Base-by-base conservation (phyloP, 78 protist genomes). In the Dictyostelium brefeldianum region DNA sequence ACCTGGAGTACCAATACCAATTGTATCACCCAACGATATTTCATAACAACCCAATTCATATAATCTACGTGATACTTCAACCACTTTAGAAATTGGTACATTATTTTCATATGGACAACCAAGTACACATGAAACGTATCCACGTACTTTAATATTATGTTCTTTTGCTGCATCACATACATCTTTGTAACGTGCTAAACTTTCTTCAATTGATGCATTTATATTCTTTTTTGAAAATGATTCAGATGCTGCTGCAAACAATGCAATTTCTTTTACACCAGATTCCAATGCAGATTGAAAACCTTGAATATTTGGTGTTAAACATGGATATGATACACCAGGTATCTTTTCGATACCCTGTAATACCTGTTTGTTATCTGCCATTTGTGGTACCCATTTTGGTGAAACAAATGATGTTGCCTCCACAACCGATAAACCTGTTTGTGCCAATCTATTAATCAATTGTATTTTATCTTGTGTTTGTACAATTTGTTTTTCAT, bases 101-200 rank as follows among this genome's bases (percentile, higher is more conserved):
- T 47, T 47, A 0, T 97, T 98, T 46, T 97, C 98, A 73, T 97
- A 98, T 12, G 99, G 99, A 56, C 99, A 98, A 5, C 98, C 99
- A 48, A 96, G 27, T 6, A 96, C 98, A 78, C 98, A 96, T 27
- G 98, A 96, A 8, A 98, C 97, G 56, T 96, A 96, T 4, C 97
- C 97, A 14, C 98, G 92, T 0, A 97, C 89, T n/a, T 73, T 90
- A 20, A 96, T 80, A n/a, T 56, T 73, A 50, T 92, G 27, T 47
- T 89, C 69, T 31, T 81, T 77, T 4, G 98, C 98, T 7, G 74
- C 83, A 7, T 69, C 89, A 69, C 85, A 53, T 22, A 97, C 97
- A n/a, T 83, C 95, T 31, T 89, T 73, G 47, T 80, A 96, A 17
- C 96, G 84, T 22, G 89, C 95, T 10, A 98, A 36, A 75, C 96